phyloP scores from a whole-genome alignment of 2,329 filamentous ascomycete genomes.

The Mariannaea sp. region DNA sequence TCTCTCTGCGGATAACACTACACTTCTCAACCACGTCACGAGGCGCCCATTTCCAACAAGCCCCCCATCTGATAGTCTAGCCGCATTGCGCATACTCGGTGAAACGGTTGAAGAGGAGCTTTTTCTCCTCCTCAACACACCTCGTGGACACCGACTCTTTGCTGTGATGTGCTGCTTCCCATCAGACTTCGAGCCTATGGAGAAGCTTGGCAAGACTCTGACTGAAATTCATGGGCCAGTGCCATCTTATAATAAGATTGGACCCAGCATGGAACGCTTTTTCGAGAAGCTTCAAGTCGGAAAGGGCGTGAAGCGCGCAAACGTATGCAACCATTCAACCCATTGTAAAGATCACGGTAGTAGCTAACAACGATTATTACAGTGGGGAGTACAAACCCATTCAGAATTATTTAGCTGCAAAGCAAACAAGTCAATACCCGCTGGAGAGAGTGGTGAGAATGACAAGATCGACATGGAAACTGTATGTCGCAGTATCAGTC shows the following conservation, averaged over 20 bases:
- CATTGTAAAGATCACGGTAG: background rate
- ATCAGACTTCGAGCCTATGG: slow-evolving; percentile 55
- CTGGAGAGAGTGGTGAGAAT: slow-evolving; percentile 36
- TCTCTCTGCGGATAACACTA: background rate
- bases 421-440: slow-evolving; percentile 44
- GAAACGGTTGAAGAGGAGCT: slow-evolving; percentile 2
- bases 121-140: slow-evolving; percentile 40
- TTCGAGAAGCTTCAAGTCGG: slow-evolving; percentile 55
- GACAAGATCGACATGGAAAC: slow-evolving; percentile 47
- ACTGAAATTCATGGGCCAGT: slow-evolving; percentile 58
- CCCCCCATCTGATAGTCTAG: background rate
- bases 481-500: slow-evolving; percentile 28
- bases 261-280: slow-evolving; percentile 59
- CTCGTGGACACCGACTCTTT: slow-evolving; percentile 48
- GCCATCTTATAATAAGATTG: slow-evolving; percentile 60
- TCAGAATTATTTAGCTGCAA: slow-evolving; percentile 46
- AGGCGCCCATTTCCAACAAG: background rate
- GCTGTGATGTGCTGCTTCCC: slow-evolving; percentile 60
- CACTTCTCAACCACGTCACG: slow-evolving; percentile 30
- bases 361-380: background rate
- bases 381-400: slow-evolving; percentile 57
- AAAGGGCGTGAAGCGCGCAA: slow-evolving; percentile 55
- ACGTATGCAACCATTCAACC: slow-evolving; percentile 42
- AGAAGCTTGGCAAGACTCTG: slow-evolving; percentile 55
- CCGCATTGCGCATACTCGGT: background rate